A percentile compares a stretch with the other conserved stretches of the same genome.
Conservation (phyloP, 352 stramenopile genomes). For the Pilasporangium apinafurcum region DNA sequence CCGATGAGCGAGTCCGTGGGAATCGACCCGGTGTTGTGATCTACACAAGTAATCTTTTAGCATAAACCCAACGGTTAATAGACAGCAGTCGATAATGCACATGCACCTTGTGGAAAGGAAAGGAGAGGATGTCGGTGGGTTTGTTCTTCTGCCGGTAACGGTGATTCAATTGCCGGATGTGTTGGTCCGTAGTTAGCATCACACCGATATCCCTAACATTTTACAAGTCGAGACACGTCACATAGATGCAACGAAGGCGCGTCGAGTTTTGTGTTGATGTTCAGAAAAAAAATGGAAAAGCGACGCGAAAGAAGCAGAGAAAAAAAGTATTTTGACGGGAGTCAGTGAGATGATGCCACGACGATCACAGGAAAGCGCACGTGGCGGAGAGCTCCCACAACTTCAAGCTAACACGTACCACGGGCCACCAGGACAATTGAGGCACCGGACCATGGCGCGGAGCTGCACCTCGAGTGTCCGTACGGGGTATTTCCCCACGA, state of each 20-base stretch:
- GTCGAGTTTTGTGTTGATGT: too few species aligned
- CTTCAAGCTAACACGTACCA: conserved; percentile 29
- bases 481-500: conserved; percentile 26
- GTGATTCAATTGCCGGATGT: conserved; percentile 73
- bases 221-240: not conserved
- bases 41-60: conserved; percentile 11
- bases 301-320: not conserved
- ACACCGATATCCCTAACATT: conserved; percentile 57
- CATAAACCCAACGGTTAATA: not conserved
- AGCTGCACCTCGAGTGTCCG: conserved; percentile 52
- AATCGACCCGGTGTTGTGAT: conserved; percentile 55
- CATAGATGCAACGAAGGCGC: too few species aligned
- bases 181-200: conserved; percentile 72
- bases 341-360: not conserved
- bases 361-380: not conserved
- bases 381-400: conserved; percentile 1
- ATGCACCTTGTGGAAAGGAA: conserved; percentile 68
- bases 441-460: conserved; percentile 57
- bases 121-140: conserved; percentile 77
- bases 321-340: not conserved
- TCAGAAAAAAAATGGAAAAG: conserved; percentile 1
- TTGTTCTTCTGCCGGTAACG: conserved; percentile 73
- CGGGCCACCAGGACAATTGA: conserved; percentile 48
- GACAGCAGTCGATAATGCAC: not conserved
- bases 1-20: conserved; percentile 29